phyloP scores from a whole-genome alignment of 2,329 filamentous ascomycete genomes.

The Cyanodermella asteris region DNA sequence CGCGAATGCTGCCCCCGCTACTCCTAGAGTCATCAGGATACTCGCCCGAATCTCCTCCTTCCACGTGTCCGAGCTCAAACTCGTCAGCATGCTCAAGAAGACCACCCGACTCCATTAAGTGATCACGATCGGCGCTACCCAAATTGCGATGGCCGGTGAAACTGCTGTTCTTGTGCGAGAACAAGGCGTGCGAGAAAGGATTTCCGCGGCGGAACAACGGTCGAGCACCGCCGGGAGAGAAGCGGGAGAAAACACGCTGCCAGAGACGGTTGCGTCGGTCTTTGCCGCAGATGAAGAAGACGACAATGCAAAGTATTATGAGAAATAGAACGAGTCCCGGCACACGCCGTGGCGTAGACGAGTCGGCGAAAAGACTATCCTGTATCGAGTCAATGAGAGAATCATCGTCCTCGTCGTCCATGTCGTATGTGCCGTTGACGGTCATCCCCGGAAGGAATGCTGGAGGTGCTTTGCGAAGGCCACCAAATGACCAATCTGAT shows the following conservation, averaged over 20 bases:
- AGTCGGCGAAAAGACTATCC: slow-evolving; percentile 40
- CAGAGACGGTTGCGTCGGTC: slow-evolving; percentile 42
- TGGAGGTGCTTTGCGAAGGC: slow-evolving; percentile 16
- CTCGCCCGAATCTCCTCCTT: slow-evolving; percentile 40
- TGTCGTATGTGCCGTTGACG: slow-evolving; percentile 8
- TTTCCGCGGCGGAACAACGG: slow-evolving; percentile 23
- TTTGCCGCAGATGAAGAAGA: slow-evolving; percentile 57
- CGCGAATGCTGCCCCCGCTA: too few species aligned
- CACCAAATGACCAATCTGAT: slow-evolving; percentile 61
- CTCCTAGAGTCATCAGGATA: slow-evolving; percentile 39
- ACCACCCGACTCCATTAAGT: slow-evolving; percentile 20
- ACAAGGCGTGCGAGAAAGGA: slow-evolving; percentile 11
- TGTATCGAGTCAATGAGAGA: too few species aligned
- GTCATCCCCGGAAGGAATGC: too few species aligned
- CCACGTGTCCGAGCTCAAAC: slow-evolving; percentile 54
- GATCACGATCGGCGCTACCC: slow-evolving; percentile 21
- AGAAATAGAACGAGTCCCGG: slow-evolving; percentile 61
- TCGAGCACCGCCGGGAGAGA: slow-evolving; percentile 24
- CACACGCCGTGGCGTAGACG: slow-evolving; percentile 39
- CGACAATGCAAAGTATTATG: slow-evolving; percentile 44
- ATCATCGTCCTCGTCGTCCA: slow-evolving; percentile 26
- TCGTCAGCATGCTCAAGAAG: slow-evolving; percentile 68
- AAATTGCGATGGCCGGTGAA: slow-evolving; percentile 41
- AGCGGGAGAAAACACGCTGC: slow-evolving; percentile 31
- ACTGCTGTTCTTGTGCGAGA: slow-evolving; percentile 15